Base-by-base conservation (phyloP, 441 rosid species). In the Pelargonium fulgidum region DNA sequence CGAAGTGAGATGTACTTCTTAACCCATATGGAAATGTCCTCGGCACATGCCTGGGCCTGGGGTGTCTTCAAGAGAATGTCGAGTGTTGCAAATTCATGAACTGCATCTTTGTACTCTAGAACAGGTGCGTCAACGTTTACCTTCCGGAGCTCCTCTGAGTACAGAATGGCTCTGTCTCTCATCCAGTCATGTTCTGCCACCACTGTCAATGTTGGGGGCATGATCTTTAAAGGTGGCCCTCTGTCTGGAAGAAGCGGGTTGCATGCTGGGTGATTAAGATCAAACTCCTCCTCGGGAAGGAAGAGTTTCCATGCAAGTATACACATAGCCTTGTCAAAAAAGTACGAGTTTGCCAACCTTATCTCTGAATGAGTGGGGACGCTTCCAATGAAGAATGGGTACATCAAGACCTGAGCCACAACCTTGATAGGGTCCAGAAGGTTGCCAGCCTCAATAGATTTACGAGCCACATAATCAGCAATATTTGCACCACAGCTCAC, bases 141-240 rank as follows among this genome's bases (percentile, higher is more conserved):
- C 79, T 90, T 92, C 47, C 98, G 81, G 41, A 92, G 82, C 73
- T 88, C 93, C 81, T 92, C 93, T 0, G 98, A 90, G 82, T 92
- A 92, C 47, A 95, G 93, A 24, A 92, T 89, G 77, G 96, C 98
- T 63, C 96, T 84, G 68, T 92, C 98, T 75, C 92, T 89, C 98
- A 92, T 92, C 93, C 95, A 92, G 80, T 90, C 98, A 36, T 87
- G 96, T 77, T 92, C 96, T 59, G 95, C 98, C 17, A 92, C 92
- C 62, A 92, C 82, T 17, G 98, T 92, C 68, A 92, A 81, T 36
- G 98, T 92, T 1, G 98, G 98, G 8, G 96, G 98, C 93, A 92
- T 90, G 75, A 85, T 78, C 78, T 90, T 92, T 67, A 92, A 72
- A 4, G 91, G 91, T 39, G 94, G 96, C 1, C 89, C 87, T 64